These are phyloP conservation scores for Scheffersomyces segobiensis DNA, from an alignment of 1,139 yeast genomes.

Conservation along the genomic window DNA sequence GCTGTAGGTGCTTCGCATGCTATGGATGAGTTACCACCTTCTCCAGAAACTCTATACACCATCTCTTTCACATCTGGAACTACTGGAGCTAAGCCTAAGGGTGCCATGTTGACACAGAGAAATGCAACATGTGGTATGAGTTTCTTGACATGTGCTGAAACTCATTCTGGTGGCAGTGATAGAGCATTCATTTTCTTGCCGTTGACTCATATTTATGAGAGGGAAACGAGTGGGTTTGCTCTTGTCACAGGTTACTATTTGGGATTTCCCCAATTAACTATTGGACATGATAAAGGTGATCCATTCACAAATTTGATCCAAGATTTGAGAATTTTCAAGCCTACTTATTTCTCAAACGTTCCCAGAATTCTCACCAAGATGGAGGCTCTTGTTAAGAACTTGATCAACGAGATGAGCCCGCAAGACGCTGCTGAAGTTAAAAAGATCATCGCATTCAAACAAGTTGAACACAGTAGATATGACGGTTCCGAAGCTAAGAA, in stretches of 20 bases:
- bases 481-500: conserved; percentile 13
- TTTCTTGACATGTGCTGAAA: conserved; percentile 16
- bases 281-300: conserved; percentile 7
- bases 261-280: conserved; percentile 42
- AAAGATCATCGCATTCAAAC: conserved; percentile 12
- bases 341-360: conserved; percentile 35
- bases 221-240: conserved; percentile 32
- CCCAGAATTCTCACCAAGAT: conserved; percentile 42
- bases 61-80: conserved; percentile 47
- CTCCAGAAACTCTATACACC: conserved; percentile 32
- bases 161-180: conserved; percentile 8
- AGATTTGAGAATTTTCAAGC: conserved; percentile 31
- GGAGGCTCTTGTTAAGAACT: conserved; percentile 21
- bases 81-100: conserved; percentile 43
- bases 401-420: conserved; percentile 7
- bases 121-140: conserved; percentile 29
- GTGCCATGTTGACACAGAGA: conserved; percentile 35
- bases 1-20: conserved; percentile 13
- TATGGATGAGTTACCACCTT: conserved; percentile 25
- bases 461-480: conserved; percentile 7
- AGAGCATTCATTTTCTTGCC: conserved; percentile 33
- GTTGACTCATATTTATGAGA: conserved; percentile 42
- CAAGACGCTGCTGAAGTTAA: conserved; percentile 6
- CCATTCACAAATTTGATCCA: conserved; percentile 20
- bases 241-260: conserved; percentile 37